Percentiles rank a stretch among this genome's conserved stretches.
Conservation (phyloP, 2,329 filamentous ascomycete species). For the Penicillium sumatraense region DNA sequence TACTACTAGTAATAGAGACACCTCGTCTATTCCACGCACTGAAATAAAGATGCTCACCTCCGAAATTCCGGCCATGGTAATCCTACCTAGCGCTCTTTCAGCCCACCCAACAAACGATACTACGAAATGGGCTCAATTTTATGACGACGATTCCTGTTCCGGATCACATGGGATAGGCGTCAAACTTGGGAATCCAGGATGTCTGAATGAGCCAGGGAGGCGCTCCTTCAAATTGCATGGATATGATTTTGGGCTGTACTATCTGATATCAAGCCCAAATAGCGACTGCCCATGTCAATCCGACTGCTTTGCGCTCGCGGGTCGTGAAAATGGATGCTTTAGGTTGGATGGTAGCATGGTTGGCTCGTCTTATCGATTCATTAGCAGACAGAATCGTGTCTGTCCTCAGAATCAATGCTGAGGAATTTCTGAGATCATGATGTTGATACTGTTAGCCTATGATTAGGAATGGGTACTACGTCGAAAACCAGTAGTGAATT, state of each 20-base stretch:
- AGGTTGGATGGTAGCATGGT: background rate
- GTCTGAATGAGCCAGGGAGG: background rate
- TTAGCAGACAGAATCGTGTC: background rate
- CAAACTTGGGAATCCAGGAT: background rate
- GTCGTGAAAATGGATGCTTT: background rate
- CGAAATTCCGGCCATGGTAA: background rate
- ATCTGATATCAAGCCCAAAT: background rate
- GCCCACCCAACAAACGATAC: background rate
- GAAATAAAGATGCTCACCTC: background rate
- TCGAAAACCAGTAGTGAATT: no score
- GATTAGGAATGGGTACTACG: no score
- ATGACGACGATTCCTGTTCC: background rate
- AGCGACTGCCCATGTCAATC: background rate
- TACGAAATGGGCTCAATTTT: background rate
- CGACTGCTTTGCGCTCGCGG: background rate
- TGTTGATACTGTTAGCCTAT: background rate
- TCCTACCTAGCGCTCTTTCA: no score
- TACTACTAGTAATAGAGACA: background rate
- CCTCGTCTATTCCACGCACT: background rate
- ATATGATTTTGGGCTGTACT: background rate
- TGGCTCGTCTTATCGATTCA: background rate
- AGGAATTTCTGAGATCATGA: background rate
- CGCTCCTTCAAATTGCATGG: background rate
- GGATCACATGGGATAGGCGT: background rate
- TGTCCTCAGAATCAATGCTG: background rate